phyloP scores from a whole-genome alignment of 2,329 filamentous ascomycete species.

The Torrubiella hemipterigena region DNA sequence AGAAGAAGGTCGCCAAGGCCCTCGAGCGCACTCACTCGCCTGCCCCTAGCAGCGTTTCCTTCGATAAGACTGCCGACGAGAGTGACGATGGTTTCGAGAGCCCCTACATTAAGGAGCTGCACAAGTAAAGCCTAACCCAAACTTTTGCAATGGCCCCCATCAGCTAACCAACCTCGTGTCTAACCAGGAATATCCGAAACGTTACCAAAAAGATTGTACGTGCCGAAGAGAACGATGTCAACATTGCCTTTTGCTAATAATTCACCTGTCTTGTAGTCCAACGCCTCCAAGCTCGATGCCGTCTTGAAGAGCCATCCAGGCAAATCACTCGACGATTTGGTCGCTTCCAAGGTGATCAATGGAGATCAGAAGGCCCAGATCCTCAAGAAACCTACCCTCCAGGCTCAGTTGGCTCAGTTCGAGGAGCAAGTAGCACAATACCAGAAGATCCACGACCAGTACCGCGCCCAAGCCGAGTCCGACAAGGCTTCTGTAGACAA shows the following conservation, averaged over 20 bases:
- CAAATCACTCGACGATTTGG: slow-evolving; percentile 62
- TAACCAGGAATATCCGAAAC: slow-evolving; percentile 77
- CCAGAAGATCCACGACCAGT: slow-evolving; percentile 65
- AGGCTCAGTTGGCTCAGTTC: slow-evolving; percentile 53
- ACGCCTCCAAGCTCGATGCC: slow-evolving; percentile 59
- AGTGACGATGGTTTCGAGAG: slow-evolving; percentile 56
- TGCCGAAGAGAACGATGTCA: no score
- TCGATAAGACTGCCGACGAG: slow-evolving; percentile 41
- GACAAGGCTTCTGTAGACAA: slow-evolving; percentile 52
- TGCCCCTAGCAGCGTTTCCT: slow-evolving; percentile 32
- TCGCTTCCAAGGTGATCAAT: slow-evolving; percentile 63
- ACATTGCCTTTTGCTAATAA: slow-evolving; percentile 4
- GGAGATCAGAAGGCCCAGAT: slow-evolving; percentile 66
- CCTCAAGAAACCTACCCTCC: slow-evolving; percentile 63
- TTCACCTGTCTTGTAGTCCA: slow-evolving; percentile 42
- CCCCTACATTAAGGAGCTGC: slow-evolving; percentile 73
- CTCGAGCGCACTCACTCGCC: slow-evolving; percentile 41
- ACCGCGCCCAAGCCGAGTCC: slow-evolving; percentile 45
- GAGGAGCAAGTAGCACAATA: slow-evolving; percentile 66
- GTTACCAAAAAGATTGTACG: slow-evolving; percentile 88
- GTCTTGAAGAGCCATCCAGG: slow-evolving; percentile 57
- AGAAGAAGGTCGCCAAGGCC: slow-evolving; percentile 51
- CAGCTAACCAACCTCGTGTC: slow-evolving; percentile 1
- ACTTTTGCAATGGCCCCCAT: not conserved
- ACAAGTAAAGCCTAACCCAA: slow-evolving; percentile 55